Evolutionary conservation across 1,139 yeast species (phyloP), one percentile per base, ranked within the genome.

Genomic region (Casaregolazyma suthepensis): DNA sequence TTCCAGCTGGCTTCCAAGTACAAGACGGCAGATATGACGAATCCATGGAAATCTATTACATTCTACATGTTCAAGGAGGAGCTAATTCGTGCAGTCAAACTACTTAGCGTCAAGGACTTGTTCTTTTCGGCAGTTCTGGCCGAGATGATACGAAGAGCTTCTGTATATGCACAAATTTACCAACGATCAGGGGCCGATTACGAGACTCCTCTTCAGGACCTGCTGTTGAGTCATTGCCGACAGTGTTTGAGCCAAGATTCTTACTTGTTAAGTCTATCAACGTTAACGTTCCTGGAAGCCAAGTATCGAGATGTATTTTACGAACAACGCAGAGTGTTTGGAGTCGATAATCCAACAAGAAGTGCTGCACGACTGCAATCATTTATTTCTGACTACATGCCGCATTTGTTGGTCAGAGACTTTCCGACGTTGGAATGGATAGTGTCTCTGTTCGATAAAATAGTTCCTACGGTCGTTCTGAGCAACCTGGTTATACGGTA

Each of bases 51-150:
- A 63, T 68, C 75, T n/a, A 75, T 83, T 1, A 84, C 89, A 61
- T 66, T 78, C 18, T 79, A 84, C 59, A 73, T 85, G 10, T 71
- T 88, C 52, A 77, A 78, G 46, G 84, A 80, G 5, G 80, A 81
- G 51, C 77, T 77, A 56, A 71, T 87, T 48, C 77, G 80, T 43
- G 85, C 83, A 4, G 71, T 88, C 52, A 79, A 83, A 50, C 75
- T 80, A 2, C 68, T 87, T 26, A 87, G 86, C 64, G 71, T 77
- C 5, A 72, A 84, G 45, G 91, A 86, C 63, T 75, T 80, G 31
- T 79, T 87, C 17, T 81, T 88, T 0, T 83, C 93, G 0, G 82
- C 94, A 0, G 81, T 82, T 57, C 69, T 82, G 5, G 79, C 91
- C 6, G 79, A 82, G 40, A 65, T 87, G 26, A 17, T 75, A 87